Conservation (phyloP, 257 asterid species). For the Primulina eburnea region DNA sequence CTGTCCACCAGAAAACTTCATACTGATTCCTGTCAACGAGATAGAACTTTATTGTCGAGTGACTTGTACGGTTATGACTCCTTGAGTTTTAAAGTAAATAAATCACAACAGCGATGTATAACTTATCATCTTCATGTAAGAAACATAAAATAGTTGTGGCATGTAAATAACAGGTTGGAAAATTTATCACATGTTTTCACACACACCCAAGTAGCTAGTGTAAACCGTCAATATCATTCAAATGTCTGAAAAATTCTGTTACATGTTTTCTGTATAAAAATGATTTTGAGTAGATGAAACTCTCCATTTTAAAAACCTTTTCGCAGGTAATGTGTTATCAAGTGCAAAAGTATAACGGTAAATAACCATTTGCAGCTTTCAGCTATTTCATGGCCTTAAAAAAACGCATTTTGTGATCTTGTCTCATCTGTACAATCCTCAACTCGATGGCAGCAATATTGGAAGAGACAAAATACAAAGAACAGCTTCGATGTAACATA, state of each 20-base stretch:
- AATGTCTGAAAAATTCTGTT: too few relatives aligned
- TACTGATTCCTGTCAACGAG: background rate
- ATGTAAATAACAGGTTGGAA: too few relatives aligned
- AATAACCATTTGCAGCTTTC: background rate
- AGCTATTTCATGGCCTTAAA: background rate
- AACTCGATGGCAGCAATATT: background rate
- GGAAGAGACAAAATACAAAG: background rate
- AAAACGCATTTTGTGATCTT: background rate
- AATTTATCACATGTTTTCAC: too few relatives aligned
- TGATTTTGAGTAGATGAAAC: too few relatives aligned
- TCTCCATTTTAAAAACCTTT: background rate
- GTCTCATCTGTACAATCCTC: slow-evolving; percentile 9
- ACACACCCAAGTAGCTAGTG: background rate
- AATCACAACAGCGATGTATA: background rate
- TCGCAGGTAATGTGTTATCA: background rate
- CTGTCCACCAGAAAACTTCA: background rate
- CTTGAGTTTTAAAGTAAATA: too few relatives aligned
- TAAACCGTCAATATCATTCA: too few relatives aligned
- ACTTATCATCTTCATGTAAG: background rate
- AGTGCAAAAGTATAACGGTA: background rate
- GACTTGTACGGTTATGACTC: background rate
- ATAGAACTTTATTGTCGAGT: too few relatives aligned
- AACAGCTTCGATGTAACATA: background rate
- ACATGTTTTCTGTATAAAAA: background rate
- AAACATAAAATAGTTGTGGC: background rate